Base-by-base conservation (phyloP, 768 basidiomycete genomes). In the Termitomyces sp. region DNA sequence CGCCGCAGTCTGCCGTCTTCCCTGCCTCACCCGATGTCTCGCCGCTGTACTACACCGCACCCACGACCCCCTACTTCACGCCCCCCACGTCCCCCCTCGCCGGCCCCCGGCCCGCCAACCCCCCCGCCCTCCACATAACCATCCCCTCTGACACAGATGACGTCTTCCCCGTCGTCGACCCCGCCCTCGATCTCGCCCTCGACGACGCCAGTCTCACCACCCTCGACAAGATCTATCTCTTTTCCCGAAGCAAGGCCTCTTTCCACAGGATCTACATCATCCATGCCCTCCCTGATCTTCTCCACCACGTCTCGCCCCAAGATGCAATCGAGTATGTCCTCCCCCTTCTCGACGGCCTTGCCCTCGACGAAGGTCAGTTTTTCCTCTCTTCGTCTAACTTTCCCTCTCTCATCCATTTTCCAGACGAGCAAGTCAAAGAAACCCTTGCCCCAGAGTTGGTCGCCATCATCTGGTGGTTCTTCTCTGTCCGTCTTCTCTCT, bases 281-380 rank as follows among this genome's bases (percentile, higher is more conserved):
- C 0, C 88, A 89, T 66, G 84, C 89, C 39, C 81, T 98, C 37
- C 88, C 89, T n/a, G 78, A 84, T 2, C 87, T 90, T 72, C 81
- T 98, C 36, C 73, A 79, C 58, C 78, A 87, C 49, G 89, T 97
- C 54, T 79, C 89, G 18, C 89, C 95, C 3, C 83, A 84, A 57
- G 95, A 98, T 64, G 93, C 93, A 5, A 86, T 93, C 65, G 91
- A 94, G 71, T 98, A 96, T 68, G 92, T 98, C 58, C 75, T 96
- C 20, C 95, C 95, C 1, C 82, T 97, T n/a, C 81, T 98, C 58
- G 88, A 83, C 53, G 83, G 82, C 45, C 83, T 98, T 31, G 92
- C 92, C 9, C 85, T 89, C 72, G 93, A 95, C 67, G 86, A 92
- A 69, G 93, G 93, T 92, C 61, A 45, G 55, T 31, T 59, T 36